A percentile compares a stretch with the other conserved stretches of the same genome.
Evolutionary conservation across 2,329 filamentous ascomycete species (phyloP).

Genomic region (Aspergillus amoenus): DNA sequence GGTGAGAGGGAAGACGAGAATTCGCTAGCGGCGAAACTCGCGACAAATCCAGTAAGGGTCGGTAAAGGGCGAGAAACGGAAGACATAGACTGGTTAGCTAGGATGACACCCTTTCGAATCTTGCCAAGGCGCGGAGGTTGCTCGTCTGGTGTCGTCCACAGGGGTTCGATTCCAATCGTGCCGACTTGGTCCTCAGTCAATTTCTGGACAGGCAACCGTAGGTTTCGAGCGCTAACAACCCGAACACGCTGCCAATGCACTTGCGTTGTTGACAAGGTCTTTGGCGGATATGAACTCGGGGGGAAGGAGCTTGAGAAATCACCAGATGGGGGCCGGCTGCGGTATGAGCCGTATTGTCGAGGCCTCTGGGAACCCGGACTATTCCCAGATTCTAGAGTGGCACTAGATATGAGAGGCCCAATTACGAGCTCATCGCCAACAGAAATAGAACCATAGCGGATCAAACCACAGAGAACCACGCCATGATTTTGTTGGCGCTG

Average conservation of each 20-base stretch:
- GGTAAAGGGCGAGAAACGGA: conserved; percentile 21
- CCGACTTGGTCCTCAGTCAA: conserved; percentile 82
- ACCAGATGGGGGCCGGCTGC: conserved; percentile 34
- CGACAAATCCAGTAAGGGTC: conserved; percentile 67
- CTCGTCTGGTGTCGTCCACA: conserved; percentile 22
- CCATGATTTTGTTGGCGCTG: conserved; percentile 52
- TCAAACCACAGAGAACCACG: conserved; percentile 78
- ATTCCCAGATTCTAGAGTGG: conserved; percentile 54
- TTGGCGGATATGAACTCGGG: conserved; percentile 33
- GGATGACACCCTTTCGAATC: conserved; percentile 77
- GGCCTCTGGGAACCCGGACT: conserved; percentile 9
- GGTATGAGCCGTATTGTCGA: conserved; percentile 22
- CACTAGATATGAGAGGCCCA: conserved; percentile 65
- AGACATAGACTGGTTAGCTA: conserved; percentile 62
- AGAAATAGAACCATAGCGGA: conserved; percentile 74
- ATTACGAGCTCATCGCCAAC: conserved; percentile 76
- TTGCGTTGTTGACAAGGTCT: conserved; percentile 54
- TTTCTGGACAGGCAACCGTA: conserved; percentile 76
- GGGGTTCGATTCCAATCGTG: conserved; percentile 71
- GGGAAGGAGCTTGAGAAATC: conserved; percentile 35
- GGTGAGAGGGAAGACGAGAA: conserved; percentile 45
- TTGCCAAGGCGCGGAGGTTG: conserved; percentile 34
- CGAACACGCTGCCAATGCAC: conserved; percentile 78
- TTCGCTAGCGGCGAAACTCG: conserved; percentile 65
- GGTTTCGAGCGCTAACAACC: conserved; percentile 82